These are phyloP conservation scores for Sporisorium sorghi DNA, from an alignment of 1,284 basidiomycete species.

Conservation along the genomic window DNA sequence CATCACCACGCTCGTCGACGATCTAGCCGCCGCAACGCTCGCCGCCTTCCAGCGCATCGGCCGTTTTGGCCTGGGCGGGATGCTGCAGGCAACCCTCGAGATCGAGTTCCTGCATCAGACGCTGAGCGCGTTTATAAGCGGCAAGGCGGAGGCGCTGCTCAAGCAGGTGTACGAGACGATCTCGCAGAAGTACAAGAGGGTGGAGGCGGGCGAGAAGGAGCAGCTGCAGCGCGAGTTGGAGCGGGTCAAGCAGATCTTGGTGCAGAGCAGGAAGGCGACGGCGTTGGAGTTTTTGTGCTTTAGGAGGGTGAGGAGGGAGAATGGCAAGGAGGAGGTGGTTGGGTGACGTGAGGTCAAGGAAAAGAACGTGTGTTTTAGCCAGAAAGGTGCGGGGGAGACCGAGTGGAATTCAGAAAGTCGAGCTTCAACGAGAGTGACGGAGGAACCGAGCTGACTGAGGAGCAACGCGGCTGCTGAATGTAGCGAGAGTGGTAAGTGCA, in stretches of 20 bases:
- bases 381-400: background rate
- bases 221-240: slow-evolving; percentile 79
- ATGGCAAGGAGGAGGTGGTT: background rate
- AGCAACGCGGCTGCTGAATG: no score
- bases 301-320: slow-evolving; percentile 28
- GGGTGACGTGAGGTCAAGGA: background rate
- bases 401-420: no score
- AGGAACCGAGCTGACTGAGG: no score
- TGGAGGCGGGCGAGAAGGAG: slow-evolving; percentile 10
- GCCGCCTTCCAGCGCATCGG: slow-evolving; percentile 85
- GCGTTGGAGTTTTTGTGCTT: slow-evolving; percentile 92
- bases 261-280: slow-evolving; percentile 86
- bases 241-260: slow-evolving; percentile 87
- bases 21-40: slow-evolving; percentile 83
- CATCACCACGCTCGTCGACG: slow-evolving; percentile 84
- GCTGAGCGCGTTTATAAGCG: slow-evolving; percentile 85
- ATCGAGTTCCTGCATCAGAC: slow-evolving; percentile 99
- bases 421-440: no score
- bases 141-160: slow-evolving; percentile 81
- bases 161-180: slow-evolving; percentile 94
- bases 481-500: background rate
- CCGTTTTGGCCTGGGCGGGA: slow-evolving; percentile 95
- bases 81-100: slow-evolving; percentile 97
- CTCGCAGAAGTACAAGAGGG: slow-evolving; percentile 80
- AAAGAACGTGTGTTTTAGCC: background rate